phyloP scores from a whole-genome alignment of 1,139 yeast genomes.

The Candida albicans region DNA sequence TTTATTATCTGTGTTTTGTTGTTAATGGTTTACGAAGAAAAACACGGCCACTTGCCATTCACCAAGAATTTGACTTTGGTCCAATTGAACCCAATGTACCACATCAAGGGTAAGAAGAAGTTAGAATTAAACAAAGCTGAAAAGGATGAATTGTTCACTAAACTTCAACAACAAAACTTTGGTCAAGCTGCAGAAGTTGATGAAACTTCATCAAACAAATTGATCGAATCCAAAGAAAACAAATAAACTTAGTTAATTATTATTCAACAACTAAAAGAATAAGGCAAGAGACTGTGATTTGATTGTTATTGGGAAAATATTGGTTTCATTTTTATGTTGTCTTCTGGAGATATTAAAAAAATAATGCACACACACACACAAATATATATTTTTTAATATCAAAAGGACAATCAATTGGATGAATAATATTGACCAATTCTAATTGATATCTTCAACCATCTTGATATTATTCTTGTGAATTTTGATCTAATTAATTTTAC shows the following conservation, averaged over 20 bases:
- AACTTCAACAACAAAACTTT: conserved; percentile 29
- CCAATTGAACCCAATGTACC: conserved; percentile 69
- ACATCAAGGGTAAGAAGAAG: conserved; percentile 67
- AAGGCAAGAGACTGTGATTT: too few relatives aligned
- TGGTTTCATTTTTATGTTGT: too few relatives aligned
- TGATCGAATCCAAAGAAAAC: conserved; percentile 1
- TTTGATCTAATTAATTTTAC: too few relatives aligned
- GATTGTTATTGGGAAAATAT: too few relatives aligned
- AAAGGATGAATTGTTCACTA: conserved; percentile 52
- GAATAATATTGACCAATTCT: too few relatives aligned
- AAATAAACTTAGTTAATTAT: conserved; percentile 1
- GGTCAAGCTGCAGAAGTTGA: conserved; percentile 16
- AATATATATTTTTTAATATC: too few relatives aligned
- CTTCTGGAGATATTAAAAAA: too few relatives aligned
- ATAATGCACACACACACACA: too few relatives aligned
- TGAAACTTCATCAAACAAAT: conserved; percentile 5
- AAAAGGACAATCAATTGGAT: too few relatives aligned
- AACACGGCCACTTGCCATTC: conserved; percentile 38
- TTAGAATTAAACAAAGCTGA: conserved; percentile 54
- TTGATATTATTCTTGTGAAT: too few relatives aligned
- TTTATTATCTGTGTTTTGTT: conserved; percentile 49
- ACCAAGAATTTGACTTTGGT: conserved; percentile 50
- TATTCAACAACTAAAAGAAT: too few relatives aligned
- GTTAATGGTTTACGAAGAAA: conserved; percentile 68
- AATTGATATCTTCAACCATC: too few relatives aligned